Evolutionary conservation across 164 flowering plant species (phyloP), one percentile per base, ranked within the genome.

Genomic region (Hamamelis virginiana): DNA sequence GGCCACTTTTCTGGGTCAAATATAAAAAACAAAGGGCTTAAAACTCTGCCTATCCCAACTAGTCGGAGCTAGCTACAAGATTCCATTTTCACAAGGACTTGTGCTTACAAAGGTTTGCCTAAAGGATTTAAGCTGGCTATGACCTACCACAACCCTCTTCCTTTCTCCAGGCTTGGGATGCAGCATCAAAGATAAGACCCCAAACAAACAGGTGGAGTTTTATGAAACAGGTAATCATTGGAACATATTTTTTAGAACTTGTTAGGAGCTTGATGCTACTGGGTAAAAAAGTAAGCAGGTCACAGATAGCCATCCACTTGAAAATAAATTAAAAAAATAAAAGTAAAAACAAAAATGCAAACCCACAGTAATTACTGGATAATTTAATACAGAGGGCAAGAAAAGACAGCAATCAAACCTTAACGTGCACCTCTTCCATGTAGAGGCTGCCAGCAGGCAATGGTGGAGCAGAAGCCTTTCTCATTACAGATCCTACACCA

Each of bases 401-500:
- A 44, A 66, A 52, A 59, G 55, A 48, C 46, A 59, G 56, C 33
- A 9, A 48, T 64, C 79, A 56, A 64, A 94, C 97, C 98, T 91
- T 91, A 26, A 80, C 96, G 80, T 87, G 93, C 25, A 91, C 89
- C 70, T 91, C 94, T 76, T 94, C 98, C 96, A 91, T 91, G 78
- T 91, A 90, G 41, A 91, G 82, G 81, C 89, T 92, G 18, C 95
- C 95, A 77, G 80, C 68, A 53, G 96, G 86, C 61, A 92, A 68
- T 53, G 97, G 89, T 69, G 99, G 99, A 69, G 81, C 86, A 75
- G 77, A 59, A 70, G 97, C 97, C 81, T 89, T 91, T 60, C 79
- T 83, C 96, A 92, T 82, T 62, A 80, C 79, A 41, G 92, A 75
- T 52, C 97, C 97, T 5, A 95, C 89, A 72, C 99, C 97, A 76